phyloP scores from a whole-genome alignment of 805 yeast species.

The Hagleromyces aurorensis region DNA sequence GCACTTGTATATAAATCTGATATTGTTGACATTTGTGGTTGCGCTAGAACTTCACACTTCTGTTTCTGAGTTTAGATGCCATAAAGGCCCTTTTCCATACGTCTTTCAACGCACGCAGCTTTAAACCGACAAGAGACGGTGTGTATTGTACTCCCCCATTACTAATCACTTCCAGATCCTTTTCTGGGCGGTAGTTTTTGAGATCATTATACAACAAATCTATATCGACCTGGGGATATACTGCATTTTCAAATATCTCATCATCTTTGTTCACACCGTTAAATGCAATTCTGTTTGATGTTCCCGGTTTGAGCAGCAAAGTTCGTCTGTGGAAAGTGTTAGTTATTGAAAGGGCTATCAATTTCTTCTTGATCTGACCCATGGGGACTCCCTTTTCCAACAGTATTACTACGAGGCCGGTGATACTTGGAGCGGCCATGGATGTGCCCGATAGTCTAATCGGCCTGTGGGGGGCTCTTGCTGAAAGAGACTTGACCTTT shows the following conservation, averaged over 20 bases:
- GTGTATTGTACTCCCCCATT: too few species aligned
- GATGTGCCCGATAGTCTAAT: slow-evolving; percentile 61
- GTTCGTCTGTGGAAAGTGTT: slow-evolving; percentile 42
- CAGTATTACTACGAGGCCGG: slow-evolving; percentile 54
- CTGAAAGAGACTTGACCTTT: slow-evolving; percentile 48
- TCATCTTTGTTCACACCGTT: slow-evolving; percentile 31
- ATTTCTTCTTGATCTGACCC: slow-evolving; percentile 33
- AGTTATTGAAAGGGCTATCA: slow-evolving; percentile 41
- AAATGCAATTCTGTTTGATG: slow-evolving; percentile 52
- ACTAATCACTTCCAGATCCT: slow-evolving; percentile 2
- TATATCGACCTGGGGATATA: slow-evolving; percentile 20
- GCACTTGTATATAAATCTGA: slow-evolving; percentile 17
- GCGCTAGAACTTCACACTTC: too few species aligned
- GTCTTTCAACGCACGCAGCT: too few species aligned
- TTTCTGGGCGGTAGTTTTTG: slow-evolving; percentile 7
- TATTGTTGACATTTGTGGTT: too few species aligned
- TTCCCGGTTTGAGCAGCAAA: slow-evolving; percentile 39
- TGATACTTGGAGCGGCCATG: slow-evolving; percentile 71
- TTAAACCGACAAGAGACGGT: too few species aligned
- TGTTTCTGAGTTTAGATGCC: too few species aligned
- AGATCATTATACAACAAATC: slow-evolving; percentile 18
- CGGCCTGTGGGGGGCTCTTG: slow-evolving; percentile 15
- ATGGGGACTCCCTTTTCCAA: slow-evolving; percentile 44
- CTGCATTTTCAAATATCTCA: slow-evolving; percentile 23
- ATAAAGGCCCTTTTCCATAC: too few species aligned